Base-by-base conservation (phyloP, 2,329 filamentous ascomycete species). In the Pseudogymnoascus sp. region DNA sequence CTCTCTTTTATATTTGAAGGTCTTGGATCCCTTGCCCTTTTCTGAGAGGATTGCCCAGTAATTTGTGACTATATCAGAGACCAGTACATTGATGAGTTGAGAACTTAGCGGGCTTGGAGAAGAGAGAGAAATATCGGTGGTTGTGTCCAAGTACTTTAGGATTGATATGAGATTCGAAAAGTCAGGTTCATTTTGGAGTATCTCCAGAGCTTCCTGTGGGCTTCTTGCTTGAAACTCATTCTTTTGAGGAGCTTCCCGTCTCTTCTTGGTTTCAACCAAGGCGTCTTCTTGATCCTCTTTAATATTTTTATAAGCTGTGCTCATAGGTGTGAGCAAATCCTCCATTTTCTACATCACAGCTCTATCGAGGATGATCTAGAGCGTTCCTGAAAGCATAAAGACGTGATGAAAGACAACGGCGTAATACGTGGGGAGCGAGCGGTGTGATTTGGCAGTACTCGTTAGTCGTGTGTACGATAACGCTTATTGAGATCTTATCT, bases 51-150 rank as follows among this genome's bases (percentile, higher is more conserved):
- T 70, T 2, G 79, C 72, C 93, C 94, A 97, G 75, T 93, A 96
- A 71, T 92, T 90, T 1, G 90, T 89, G 6, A 91, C 78, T 25
- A 89, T 92, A 33, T 86, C 84, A 14, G 83, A 86, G 64, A 95
- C 85, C 37, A 99, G 77, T 2, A 84, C 77, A 70, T 92, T 87
- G 61, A 93, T 79, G 33, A 97, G 84, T 69, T 92, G 89, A 18
- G 91, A 86, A 63, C 86, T 84, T 65, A 84, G 77, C 1, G 92
- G 86, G 33, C 82, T 82, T 3, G 91, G 87, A 2, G 78, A 74
- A 50, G 80, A 78, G 60, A 93, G 80, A 67, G 83, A 82, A 70
- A 88, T 84, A 4, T 66, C 64, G 10, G 66, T 65, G 1, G 67
- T 69, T 18, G 63, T 61, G 50, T 71, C 33, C 3, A 91, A 75